Conservation (phyloP, 345 rosid genomes). For the Citrus maxima region DNA sequence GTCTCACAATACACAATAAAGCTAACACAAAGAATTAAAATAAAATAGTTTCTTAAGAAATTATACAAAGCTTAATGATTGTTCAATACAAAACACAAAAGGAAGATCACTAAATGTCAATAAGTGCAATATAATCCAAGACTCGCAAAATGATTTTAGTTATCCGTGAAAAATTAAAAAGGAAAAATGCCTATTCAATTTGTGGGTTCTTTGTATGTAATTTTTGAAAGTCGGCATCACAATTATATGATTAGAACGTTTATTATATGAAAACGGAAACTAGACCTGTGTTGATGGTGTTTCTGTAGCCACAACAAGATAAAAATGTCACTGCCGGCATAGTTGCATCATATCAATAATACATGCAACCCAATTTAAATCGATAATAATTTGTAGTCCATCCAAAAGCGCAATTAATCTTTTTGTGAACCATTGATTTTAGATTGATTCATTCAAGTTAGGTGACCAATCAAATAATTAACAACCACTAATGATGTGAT, state of each 20-base stretch:
- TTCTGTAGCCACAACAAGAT: conserved; percentile 2
- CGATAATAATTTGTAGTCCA: conserved; percentile 6
- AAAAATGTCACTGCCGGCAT: background rate
- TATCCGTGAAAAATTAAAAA: background rate
- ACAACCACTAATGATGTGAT: conserved; percentile 40
- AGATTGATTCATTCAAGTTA: conserved; percentile 21
- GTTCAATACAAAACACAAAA: no score
- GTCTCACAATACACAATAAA: background rate
- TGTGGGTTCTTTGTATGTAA: background rate
- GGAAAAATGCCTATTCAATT: background rate
- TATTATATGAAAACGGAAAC: background rate
- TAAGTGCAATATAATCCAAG: background rate
- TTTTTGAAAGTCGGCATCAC: conserved; percentile 15
- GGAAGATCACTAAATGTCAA: no score
- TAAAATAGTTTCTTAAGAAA: background rate
- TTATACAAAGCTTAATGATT: background rate
- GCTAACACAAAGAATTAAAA: background rate
- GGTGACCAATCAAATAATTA: conserved; percentile 41
- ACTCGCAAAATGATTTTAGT: background rate
- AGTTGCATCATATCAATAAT: conserved; percentile 16
- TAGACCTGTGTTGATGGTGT: background rate
- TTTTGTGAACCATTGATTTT: conserved; percentile 17
- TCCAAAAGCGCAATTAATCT: conserved; percentile 6
- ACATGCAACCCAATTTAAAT: background rate
- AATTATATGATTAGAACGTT: conserved; percentile 6